A percentile compares a stretch with the other conserved stretches of the same genome.
phyloP scores from a whole-genome alignment of 148 eudicot species.

The Spergularia marina region DNA sequence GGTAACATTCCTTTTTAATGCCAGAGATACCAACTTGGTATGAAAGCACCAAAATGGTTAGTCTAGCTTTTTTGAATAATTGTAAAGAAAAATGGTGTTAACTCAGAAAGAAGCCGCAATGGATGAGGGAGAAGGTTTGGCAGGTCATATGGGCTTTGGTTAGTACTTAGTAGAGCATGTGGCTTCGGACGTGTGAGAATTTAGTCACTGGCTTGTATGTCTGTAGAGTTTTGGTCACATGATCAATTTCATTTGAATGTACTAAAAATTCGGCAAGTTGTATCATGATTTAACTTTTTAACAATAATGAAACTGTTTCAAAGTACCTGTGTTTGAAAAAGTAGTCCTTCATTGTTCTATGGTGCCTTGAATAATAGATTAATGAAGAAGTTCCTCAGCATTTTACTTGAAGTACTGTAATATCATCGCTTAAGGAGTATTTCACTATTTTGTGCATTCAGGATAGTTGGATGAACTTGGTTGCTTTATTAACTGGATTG shows the following conservation, averaged over 20 bases:
- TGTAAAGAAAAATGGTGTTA: not conserved
- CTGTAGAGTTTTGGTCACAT: not conserved
- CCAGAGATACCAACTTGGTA: not conserved
- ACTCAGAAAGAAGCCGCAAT: not conserved
- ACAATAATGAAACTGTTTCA: too few relatives aligned
- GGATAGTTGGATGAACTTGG: not conserved
- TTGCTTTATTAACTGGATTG: not conserved
- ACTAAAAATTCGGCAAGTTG: not conserved
- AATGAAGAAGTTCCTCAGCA: too few relatives aligned
- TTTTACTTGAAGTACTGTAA: too few relatives aligned
- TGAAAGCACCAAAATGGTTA: not conserved
- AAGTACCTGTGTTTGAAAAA: too few relatives aligned
- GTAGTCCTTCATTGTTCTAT: too few relatives aligned
- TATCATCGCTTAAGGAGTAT: too few relatives aligned
- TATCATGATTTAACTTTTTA: not conserved
- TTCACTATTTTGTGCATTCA: too few relatives aligned
- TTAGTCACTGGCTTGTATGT: not conserved
- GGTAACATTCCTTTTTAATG: not conserved
- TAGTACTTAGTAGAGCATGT: not conserved
- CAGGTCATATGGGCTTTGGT: not conserved
- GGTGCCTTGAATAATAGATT: too few relatives aligned
- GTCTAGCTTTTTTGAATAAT: not conserved
- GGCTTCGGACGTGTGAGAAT: not conserved
- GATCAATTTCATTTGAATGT: not conserved
- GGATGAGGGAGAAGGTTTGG: not conserved